Conservation (phyloP, 2,329 filamentous ascomycete genomes). For the Sporothrix pseudoabietina region DNA sequence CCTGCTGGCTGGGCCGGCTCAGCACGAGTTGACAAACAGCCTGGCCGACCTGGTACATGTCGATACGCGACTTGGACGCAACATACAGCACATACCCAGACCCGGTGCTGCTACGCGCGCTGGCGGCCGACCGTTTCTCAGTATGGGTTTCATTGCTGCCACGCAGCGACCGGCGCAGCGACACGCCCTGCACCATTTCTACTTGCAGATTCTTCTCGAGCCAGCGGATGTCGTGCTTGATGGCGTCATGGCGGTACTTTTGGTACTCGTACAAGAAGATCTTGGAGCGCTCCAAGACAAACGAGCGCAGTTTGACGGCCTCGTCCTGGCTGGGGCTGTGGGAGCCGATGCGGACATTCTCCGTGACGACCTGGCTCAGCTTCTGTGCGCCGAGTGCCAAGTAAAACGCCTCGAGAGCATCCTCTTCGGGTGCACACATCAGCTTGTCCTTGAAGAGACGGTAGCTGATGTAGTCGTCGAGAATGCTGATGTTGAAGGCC, state of each 20-base stretch:
- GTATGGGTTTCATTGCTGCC: slow-evolving; percentile 67
- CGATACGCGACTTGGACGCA: slow-evolving; percentile 62
- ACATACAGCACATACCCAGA: slow-evolving; percentile 72
- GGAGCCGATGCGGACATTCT: slow-evolving; percentile 72
- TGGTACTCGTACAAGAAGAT: slow-evolving; percentile 80
- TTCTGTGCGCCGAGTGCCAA: slow-evolving; percentile 73
- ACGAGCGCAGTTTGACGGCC: slow-evolving; percentile 65
- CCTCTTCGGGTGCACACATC: slow-evolving; percentile 87
- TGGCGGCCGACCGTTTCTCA: slow-evolving; percentile 75
- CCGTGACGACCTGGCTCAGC: slow-evolving; percentile 75
- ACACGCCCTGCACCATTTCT: slow-evolving; percentile 74
- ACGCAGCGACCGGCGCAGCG: slow-evolving; percentile 73
- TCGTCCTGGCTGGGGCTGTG: slow-evolving; percentile 62
- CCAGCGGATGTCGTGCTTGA: slow-evolving; percentile 88
- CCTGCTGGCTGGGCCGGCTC: slow-evolving; percentile 80
- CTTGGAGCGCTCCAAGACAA: slow-evolving; percentile 83
- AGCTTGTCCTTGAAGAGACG: slow-evolving; percentile 83
- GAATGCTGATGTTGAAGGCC: slow-evolving; percentile 71
- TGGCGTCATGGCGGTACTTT: slow-evolving; percentile 71
- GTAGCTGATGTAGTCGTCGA: slow-evolving; percentile 89
- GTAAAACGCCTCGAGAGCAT: slow-evolving; percentile 83
- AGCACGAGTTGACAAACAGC: slow-evolving; percentile 81
- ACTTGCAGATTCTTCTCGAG: slow-evolving; percentile 82
- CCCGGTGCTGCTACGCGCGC: slow-evolving; percentile 49
- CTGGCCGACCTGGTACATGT: slow-evolving; percentile 91